These are phyloP conservation scores for Eucalyptus tenuipes DNA, from an alignment of 345 rosid genomes.

Conservation along the genomic window DNA sequence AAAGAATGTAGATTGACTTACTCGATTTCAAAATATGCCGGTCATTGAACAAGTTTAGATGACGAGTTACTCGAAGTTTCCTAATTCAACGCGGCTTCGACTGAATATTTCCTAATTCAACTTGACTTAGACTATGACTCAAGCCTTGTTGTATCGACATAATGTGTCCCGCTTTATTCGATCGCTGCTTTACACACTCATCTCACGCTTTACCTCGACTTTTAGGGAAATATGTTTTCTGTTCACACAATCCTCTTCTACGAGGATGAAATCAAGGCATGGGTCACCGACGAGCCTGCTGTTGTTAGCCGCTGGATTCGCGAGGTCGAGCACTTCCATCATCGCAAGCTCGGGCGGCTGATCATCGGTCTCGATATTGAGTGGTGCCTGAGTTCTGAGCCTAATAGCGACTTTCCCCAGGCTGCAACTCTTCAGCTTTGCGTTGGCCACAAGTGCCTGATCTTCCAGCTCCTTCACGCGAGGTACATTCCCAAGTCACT, in stretches of 20 bases:
- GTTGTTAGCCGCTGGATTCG: neutral
- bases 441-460: neutral
- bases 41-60: neutral
- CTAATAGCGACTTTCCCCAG: neutral
- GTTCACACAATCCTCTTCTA: neutral
- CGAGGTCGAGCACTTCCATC: neutral
- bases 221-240: neutral
- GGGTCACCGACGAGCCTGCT: neutral
- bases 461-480: neutral
- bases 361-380: conserved; percentile 12
- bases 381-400: neutral
- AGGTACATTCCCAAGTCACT: neutral
- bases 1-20: neutral
- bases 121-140: neutral
- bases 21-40: neutral
- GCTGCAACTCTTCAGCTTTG: neutral
- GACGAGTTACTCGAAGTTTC: neutral
- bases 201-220: neutral
- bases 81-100: neutral
- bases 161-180: neutral
- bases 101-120: neutral
- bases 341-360: neutral
- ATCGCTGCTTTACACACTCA: neutral
- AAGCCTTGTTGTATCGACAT: neutral
- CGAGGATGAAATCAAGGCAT: neutral